Base-by-base conservation (phyloP, 805 yeast species). In the Kuraishia molischiana region DNA sequence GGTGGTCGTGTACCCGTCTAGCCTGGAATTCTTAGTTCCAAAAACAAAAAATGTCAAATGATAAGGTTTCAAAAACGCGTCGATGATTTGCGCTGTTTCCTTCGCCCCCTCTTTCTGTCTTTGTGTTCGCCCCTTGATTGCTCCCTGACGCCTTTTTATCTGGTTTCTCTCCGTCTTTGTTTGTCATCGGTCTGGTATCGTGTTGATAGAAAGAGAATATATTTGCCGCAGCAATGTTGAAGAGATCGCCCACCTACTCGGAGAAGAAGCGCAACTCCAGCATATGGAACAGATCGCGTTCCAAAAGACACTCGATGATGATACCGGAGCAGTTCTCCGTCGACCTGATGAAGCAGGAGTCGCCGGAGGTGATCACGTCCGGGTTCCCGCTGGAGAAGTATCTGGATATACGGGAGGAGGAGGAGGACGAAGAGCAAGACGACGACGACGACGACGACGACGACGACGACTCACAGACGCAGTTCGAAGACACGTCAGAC, bases 401-500 rank as follows among this genome's bases (percentile, higher is more conserved):
- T 3, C 5, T 28, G 2, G 22, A 37, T 33, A 21, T 37, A 3
- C 19, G 29, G 29, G 38, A 36, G 18, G 4, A 17, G 2, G 37
- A 32, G n/a, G 20, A 29, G 11, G 40, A 34, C 20, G 21, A 17
- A 14, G 32, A 14, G 19, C n/a, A n/a, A 5, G n/a, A 14, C 5
- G 5, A 8, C 10, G 10, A 6, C 8, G 6, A 8, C 10, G 32
- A 14, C 15, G 15, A n/a, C 5, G n/a, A 14, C 5, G 5, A 8
- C 10, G 10, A 6, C 8, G 6, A 8, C 10, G 11, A 13, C 10
- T 8, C 10, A 8, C 10, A 6, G 32, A 10, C 8, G 10, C 19
- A 29, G 10, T 18, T 29, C 11, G 32, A 36, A 5, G 41, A 39
- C 29, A 24, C 33, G 5, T 22, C 39, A 9, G 24, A 20, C n/a